Conservation (phyloP, 495 filamentous ascomycete species). For the Cladorrhinum samala region DNA sequence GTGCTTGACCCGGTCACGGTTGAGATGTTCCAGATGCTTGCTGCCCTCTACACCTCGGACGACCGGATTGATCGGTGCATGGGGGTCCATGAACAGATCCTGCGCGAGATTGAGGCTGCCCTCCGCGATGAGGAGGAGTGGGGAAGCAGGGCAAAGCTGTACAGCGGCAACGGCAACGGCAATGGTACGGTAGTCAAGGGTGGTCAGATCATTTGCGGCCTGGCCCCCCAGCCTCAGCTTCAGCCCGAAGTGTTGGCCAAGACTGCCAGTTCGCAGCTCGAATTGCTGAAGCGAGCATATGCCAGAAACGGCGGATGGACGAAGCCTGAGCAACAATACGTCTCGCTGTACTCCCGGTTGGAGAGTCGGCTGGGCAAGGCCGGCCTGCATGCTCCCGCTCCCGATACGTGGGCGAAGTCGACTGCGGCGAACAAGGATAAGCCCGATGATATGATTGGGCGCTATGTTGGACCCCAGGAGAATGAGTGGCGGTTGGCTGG, state of each 20-base stretch:
- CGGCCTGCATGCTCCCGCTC: constrained; percentile 7
- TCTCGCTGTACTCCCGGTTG: constrained; percentile 11
- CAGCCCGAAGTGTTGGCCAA: constrained; percentile 38
- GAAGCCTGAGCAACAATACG: constrained; percentile 21
- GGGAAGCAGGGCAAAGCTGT: neutral
- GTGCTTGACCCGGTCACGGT: constrained; percentile 49
- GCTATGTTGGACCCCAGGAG: constrained; percentile 17
- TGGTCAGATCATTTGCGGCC: too few species aligned
- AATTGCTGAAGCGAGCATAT: constrained; percentile 45
- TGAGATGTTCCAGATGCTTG: constrained; percentile 51
- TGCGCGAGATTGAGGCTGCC: constrained; percentile 33
- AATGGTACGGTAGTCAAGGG: too few species aligned
- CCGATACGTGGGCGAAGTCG: constrained; percentile 16
- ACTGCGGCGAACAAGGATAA: constrained; percentile 10
- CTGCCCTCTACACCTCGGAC: constrained; percentile 46
- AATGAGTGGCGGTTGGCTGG: constrained; percentile 17
- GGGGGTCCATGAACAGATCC: constrained; percentile 49
- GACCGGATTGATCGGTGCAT: constrained; percentile 46
- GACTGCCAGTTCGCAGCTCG: constrained; percentile 42
- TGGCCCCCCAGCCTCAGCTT: constrained; percentile 11
- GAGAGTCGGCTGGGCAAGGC: constrained; percentile 8
- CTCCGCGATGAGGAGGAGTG: constrained; percentile 13
- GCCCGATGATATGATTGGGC: constrained; percentile 21
- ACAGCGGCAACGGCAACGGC: neutral
- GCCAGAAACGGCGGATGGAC: constrained; percentile 30